phyloP scores from a whole-genome alignment of 805 yeast species.

The Candida methanosorbosa region DNA sequence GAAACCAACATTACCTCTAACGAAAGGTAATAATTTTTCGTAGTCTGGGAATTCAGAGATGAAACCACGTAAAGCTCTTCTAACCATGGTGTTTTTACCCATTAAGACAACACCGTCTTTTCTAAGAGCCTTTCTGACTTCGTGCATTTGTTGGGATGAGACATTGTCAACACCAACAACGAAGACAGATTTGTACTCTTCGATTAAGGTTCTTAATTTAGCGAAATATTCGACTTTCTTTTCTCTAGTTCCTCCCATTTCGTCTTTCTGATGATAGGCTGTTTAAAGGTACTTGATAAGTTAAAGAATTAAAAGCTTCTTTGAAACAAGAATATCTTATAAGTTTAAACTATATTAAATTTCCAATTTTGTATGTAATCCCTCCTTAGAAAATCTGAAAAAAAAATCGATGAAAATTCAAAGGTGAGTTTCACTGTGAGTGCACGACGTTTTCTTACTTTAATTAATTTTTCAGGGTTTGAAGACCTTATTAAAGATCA shows the following conservation, averaged over 20 bases:
- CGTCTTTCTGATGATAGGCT: slow-evolving; percentile 86
- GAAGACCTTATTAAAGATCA: too few species aligned
- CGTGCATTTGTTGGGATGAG: slow-evolving; percentile 99
- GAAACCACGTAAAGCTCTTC: slow-evolving; percentile 99
- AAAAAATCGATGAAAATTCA: too few species aligned
- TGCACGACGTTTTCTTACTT: too few species aligned
- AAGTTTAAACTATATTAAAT: too few species aligned
- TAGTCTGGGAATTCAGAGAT: slow-evolving; percentile 88
- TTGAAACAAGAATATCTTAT: too few species aligned
- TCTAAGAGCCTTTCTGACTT: slow-evolving; percentile 95
- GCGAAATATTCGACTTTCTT: slow-evolving; percentile 93
- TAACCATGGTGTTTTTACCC: slow-evolving; percentile 99
- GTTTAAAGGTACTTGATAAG: slow-evolving; percentile 62
- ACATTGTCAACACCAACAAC: slow-evolving; percentile 99
- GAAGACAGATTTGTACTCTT: slow-evolving; percentile 97
- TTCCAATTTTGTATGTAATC: too few species aligned
- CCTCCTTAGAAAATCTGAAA: too few species aligned
- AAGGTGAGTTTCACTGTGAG: too few species aligned
- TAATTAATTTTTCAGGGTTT: too few species aligned
- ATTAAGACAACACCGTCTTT: slow-evolving; percentile 90
- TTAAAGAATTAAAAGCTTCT: too few species aligned
- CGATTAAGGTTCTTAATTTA: slow-evolving; percentile 91
- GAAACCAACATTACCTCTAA: slow-evolving; percentile 99
- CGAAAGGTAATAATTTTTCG: slow-evolving; percentile 90
- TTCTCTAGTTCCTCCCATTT: slow-evolving; percentile 99